These are phyloP conservation scores for Crinitomyces ghanaensis DNA, from an alignment of 805 yeast species.

Conservation along the genomic window DNA sequence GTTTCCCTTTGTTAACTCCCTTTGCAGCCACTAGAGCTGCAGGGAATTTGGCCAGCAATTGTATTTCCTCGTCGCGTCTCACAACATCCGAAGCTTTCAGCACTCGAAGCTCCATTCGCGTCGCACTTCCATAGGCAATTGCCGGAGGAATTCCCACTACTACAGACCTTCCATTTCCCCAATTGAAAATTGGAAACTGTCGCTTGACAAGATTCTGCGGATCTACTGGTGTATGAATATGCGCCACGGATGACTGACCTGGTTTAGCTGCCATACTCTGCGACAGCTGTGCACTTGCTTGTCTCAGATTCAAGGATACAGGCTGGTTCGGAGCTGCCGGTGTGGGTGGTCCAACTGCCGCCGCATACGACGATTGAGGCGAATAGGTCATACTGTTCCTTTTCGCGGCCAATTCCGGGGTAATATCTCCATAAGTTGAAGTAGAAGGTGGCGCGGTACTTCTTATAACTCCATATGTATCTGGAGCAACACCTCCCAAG, in stretches of 20 bases:
- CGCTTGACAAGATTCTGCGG: conserved; percentile 38
- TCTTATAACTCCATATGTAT: not conserved
- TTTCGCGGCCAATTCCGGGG: conserved; percentile 5
- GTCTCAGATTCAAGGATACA: conserved; percentile 10
- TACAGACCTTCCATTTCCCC: conserved; percentile 40
- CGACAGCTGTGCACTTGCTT: conserved; percentile 3
- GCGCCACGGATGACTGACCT: conserved; percentile 2
- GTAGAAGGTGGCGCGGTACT: conserved; percentile 7
- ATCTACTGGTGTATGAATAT: conserved; percentile 14
- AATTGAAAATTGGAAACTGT: conserved; percentile 69
- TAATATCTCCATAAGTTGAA: conserved; percentile 11
- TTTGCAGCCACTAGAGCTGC: conserved; percentile 49
- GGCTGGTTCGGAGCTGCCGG: conserved; percentile 6
- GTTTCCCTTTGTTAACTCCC: conserved; percentile 38
- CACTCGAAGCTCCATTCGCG: conserved; percentile 22
- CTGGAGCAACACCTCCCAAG: not conserved
- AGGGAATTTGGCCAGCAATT: conserved; percentile 38
- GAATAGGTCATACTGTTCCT: not conserved
- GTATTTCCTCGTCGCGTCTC: conserved; percentile 21
- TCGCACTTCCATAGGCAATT: conserved; percentile 26
- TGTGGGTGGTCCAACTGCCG: not conserved
- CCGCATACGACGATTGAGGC: not conserved
- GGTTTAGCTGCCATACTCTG: conserved; percentile 2
- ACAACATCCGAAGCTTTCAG: conserved; percentile 20
- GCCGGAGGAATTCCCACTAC: conserved; percentile 35